Base-by-base conservation (phyloP, 192 early-diverging fungal genomes). In the Podochytrium sp. region DNA sequence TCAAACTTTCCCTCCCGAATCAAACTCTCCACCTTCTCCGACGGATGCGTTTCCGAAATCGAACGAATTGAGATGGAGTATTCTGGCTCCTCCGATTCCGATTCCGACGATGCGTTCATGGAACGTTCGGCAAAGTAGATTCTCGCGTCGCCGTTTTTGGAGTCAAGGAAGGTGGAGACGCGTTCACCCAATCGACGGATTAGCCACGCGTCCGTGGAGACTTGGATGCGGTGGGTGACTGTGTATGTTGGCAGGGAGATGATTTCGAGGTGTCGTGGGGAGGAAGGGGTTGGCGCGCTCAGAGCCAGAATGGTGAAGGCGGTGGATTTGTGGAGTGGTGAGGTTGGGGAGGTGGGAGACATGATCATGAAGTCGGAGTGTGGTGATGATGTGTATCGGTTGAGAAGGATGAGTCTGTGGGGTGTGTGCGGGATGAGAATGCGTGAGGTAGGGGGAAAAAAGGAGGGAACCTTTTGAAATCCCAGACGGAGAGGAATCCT, bases 401-500 rank as follows among this genome's bases (percentile, higher is more conserved):
- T 55, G 37, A 77, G 57, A 0, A 71, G 35, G 34, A 77, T 57
- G 12, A 77, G 47, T 42, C 67, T 73, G 51, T n/a, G n/a, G n/a
- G n/a, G n/a, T n/a, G n/a, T n/a, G n/a, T n/a, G n/a, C n/a, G 34
- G 42, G 29, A 64, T 64, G 62, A 16, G 1, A 1, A 64, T 47
- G 23, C 18, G 29, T 7, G 27, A 10, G 7, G 6, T 62, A 6
- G 38, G 43, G n/a, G 18, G n/a, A 47, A 66, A 49, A 49, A 16
- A 7, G 27, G 6, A 2, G 25, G 23, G 18, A 5, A 76, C 78
- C 65, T 29, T 29, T 80, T 56, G 40, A 63, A 55, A 56, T 80
- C 79, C 79, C 79, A 80, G 1, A 80, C 33, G 12, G 75, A 74
- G 2, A 80, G 60, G 18, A 29, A 29, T 29, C 76, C 71, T 7